Conservation (phyloP, 768 basidiomycete genomes). For the Mycena rosella region DNA sequence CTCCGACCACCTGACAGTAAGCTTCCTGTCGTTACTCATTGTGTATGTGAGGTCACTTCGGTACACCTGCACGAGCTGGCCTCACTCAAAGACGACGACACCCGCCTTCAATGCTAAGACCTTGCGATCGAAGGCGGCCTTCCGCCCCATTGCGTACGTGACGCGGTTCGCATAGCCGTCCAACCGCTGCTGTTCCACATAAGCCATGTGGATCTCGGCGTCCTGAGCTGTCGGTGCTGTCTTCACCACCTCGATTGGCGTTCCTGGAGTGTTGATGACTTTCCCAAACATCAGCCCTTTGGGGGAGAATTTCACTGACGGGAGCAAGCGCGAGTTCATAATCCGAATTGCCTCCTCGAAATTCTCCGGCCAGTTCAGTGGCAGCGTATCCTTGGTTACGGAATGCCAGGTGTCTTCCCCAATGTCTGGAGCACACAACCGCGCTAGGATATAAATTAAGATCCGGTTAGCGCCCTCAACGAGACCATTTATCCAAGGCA, state of each 20-base stretch:
- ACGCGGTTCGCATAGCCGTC: not conserved
- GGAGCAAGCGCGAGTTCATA: too few species aligned
- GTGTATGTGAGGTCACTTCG: too few species aligned
- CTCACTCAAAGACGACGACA: too few species aligned
- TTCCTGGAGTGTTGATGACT: not conserved
- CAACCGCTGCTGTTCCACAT: not conserved
- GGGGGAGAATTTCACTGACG: too few species aligned
- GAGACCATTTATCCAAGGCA: conserved; percentile 46
- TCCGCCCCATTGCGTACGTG: not conserved
- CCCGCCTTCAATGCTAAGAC: too few species aligned
- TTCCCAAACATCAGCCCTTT: not conserved
- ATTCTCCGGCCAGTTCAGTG: not conserved
- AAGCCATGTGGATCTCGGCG: not conserved
- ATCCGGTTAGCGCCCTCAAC: conserved; percentile 42
- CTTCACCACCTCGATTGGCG: not conserved
- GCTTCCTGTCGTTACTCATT: too few species aligned
- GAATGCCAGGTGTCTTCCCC: conserved; percentile 25
- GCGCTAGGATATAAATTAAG: conserved; percentile 36
- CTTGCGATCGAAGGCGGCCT: too few species aligned
- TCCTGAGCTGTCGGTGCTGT: not conserved
- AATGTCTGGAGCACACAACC: conserved; percentile 37
- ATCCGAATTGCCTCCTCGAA: not conserved
- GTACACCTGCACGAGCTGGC: too few species aligned
- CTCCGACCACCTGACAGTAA: too few species aligned
- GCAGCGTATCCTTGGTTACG: not conserved